Conservation (phyloP, 2,329 filamentous ascomycete genomes). For the Arthrobotrys megalospora region DNA sequence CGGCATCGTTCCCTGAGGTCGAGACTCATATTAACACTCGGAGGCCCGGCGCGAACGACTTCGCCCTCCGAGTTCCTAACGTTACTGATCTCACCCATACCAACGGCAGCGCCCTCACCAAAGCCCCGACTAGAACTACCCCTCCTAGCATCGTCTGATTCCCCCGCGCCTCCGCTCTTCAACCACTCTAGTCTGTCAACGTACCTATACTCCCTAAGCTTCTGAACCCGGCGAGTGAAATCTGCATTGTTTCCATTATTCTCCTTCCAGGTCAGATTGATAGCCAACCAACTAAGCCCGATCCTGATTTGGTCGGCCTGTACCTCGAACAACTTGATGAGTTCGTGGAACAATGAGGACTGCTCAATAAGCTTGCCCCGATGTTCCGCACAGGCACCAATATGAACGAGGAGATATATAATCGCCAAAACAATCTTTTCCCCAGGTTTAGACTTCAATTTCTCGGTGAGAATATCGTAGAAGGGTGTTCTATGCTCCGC, state of each 20-base stretch:
- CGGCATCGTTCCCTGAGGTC: constrained; percentile 54
- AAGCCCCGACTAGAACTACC: constrained; percentile 4
- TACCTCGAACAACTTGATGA: constrained; percentile 81
- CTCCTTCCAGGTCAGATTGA: constrained; percentile 83
- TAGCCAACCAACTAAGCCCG: constrained; percentile 85
- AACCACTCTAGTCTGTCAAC: constrained; percentile 76
- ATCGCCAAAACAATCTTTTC: constrained; percentile 81
- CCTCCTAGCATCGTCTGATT: constrained; percentile 29
- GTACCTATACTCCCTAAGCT: constrained; percentile 81
- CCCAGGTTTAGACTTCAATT: constrained; percentile 59
- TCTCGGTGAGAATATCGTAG: constrained; percentile 54
- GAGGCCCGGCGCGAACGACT: constrained; percentile 37
- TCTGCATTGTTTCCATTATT: constrained; percentile 80
- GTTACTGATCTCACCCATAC: constrained; percentile 26
- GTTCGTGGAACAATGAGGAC: constrained; percentile 79
- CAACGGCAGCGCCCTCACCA: constrained; percentile 13
- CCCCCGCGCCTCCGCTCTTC: constrained; percentile 65
- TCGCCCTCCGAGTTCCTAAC: constrained; percentile 46
- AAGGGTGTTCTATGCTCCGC: constrained; percentile 51
- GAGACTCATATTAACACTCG: constrained; percentile 54
- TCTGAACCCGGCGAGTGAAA: constrained; percentile 77
- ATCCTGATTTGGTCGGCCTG: constrained; percentile 81
- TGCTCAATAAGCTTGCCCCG: constrained; percentile 84
- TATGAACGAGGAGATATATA: constrained; percentile 86
- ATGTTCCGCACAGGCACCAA: constrained; percentile 83